These are phyloP conservation scores for Komagataella populi DNA, from an alignment of 805 yeast species.

Conservation along the genomic window DNA sequence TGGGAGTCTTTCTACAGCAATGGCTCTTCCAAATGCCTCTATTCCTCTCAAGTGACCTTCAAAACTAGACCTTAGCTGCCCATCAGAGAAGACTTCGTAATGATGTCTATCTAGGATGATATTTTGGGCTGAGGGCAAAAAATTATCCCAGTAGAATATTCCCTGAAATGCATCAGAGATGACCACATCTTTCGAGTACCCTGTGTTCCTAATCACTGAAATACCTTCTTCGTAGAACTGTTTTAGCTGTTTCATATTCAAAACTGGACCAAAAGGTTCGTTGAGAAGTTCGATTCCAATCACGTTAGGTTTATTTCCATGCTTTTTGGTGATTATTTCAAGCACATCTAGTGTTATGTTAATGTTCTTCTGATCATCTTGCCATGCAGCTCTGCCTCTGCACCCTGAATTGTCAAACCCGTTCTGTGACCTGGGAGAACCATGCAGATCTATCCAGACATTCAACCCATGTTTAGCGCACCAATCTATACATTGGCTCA, in stretches of 20 bases:
- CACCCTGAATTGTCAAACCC: constrained; percentile 92
- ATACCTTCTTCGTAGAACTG: constrained; percentile 54
- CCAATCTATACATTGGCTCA: constrained; percentile 75
- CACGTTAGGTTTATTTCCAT: constrained; percentile 59
- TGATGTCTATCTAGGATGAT: constrained; percentile 82
- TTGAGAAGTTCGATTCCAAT: constrained; percentile 77
- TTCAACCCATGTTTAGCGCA: constrained; percentile 43
- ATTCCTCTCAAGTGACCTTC: constrained; percentile 48
- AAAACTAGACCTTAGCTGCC: constrained; percentile 42
- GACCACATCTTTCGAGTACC: constrained; percentile 42
- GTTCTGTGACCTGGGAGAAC: constrained; percentile 94
- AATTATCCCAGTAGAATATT: constrained; percentile 48
- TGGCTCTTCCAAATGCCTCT: constrained; percentile 33
- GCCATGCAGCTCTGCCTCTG: constrained; percentile 51
- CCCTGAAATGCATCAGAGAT: constrained; percentile 76
- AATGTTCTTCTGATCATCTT: constrained; percentile 32
- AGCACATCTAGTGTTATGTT: constrained; percentile 44
- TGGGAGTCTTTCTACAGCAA: constrained; percentile 50
- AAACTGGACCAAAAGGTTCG: constrained; percentile 73
- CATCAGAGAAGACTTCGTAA: constrained; percentile 69
- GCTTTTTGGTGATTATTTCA: constrained; percentile 39
- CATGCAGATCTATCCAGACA: constrained; percentile 89
- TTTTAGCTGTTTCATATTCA: constrained; percentile 45
- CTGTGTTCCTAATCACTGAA: constrained; percentile 40
- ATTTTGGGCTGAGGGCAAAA: constrained; percentile 38